Conservation (phyloP, 176 grass and related monocot species). For the Luzula sylvatica region DNA sequence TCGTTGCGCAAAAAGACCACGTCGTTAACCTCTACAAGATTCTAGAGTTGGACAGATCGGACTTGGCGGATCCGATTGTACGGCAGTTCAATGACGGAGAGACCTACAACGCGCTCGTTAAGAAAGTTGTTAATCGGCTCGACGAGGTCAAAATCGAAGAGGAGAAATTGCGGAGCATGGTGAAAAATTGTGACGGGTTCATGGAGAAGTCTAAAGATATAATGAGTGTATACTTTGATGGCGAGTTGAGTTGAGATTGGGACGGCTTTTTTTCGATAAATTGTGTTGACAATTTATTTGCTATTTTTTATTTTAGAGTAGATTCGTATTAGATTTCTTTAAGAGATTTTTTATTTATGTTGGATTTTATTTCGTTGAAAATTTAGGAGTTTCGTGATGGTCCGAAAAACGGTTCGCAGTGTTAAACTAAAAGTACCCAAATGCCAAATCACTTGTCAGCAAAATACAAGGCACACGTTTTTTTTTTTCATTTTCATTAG, state of each 20-base stretch:
- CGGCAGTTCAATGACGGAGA: slow-evolving; percentile 24
- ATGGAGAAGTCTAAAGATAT: slow-evolving; percentile 24
- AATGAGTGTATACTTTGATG: slow-evolving; percentile 35
- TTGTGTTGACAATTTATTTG: no score
- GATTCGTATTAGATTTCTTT: no score
- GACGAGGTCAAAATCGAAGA: slow-evolving; percentile 71
- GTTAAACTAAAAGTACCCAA: no score
- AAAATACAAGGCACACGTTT: no score
- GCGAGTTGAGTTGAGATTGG: slow-evolving; percentile 8
- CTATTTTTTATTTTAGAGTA: no score
- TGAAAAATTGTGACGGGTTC: slow-evolving; percentile 49
- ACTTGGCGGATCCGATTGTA: slow-evolving; percentile 40
- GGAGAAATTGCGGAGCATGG: slow-evolving; percentile 54
- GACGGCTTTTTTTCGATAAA: no score
- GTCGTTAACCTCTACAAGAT: slow-evolving; percentile 53
- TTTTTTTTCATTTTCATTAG: no score
- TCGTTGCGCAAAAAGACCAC: slow-evolving; percentile 61
- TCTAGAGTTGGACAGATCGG: slow-evolving; percentile 45
- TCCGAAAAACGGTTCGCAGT: no score
- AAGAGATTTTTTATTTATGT: no score
- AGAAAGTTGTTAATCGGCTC: slow-evolving; percentile 34
- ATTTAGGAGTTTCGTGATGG: no score
- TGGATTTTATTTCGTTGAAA: no score
- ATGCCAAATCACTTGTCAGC: no score
- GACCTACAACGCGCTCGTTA: slow-evolving; percentile 36